These are phyloP conservation scores for Neoscytalidium dimidiatum DNA, from an alignment of 2,329 filamentous ascomycete species.

Conservation along the genomic window DNA sequence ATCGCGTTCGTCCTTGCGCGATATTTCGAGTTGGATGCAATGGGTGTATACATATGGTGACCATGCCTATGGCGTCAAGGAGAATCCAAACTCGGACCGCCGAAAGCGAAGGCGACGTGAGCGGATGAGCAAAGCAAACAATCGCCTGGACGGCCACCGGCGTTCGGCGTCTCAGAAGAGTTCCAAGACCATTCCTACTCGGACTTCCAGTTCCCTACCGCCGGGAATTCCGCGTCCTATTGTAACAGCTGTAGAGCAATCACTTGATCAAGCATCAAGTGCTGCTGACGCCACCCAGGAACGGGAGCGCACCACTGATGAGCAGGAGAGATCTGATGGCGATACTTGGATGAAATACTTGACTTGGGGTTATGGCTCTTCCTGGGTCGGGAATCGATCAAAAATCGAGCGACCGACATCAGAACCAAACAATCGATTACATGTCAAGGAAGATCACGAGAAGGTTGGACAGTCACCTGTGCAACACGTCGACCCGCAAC, in stretches of 20 bases:
- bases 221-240: constrained; percentile 51
- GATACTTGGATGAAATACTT: constrained; percentile 54
- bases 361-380: constrained; percentile 49
- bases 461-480: constrained; percentile 30
- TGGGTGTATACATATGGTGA: constrained; percentile 83
- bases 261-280: constrained; percentile 45
- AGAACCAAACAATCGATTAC: neutral
- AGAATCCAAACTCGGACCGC: constrained; percentile 71
- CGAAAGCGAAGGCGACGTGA: constrained; percentile 48
- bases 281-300: constrained; percentile 31
- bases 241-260: constrained; percentile 45
- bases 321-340: constrained; percentile 33
- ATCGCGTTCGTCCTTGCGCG: constrained; percentile 68
- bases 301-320: constrained; percentile 18
- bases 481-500: constrained; percentile 38
- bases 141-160: neutral
- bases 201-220: constrained; percentile 21
- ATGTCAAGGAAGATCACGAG: neutral
- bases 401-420: constrained; percentile 3
- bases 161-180: constrained; percentile 3
- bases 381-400: constrained; percentile 32
- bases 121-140: constrained; percentile 26
- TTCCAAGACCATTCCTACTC: neutral
- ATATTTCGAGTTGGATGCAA: constrained; percentile 83
- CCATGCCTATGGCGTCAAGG: constrained; percentile 79